phyloP scores from a whole-genome alignment of 768 basidiomycete species.

The Galerina marginata region DNA sequence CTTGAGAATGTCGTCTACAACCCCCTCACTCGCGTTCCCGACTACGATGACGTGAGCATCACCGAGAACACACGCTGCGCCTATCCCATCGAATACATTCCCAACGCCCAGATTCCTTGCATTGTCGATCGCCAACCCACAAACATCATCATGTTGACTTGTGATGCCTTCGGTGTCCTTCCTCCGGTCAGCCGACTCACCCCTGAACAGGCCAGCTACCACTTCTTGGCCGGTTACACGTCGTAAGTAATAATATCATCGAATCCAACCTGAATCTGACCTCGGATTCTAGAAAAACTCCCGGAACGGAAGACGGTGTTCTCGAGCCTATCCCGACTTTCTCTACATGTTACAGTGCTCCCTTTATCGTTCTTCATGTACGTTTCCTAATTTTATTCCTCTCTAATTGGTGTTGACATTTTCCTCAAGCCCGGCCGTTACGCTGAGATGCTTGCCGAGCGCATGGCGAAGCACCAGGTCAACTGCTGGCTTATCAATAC shows the following conservation, averaged over 20 bases:
- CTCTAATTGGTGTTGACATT: slow-evolving; percentile 7
- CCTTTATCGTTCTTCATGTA: slow-evolving; percentile 98
- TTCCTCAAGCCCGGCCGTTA: slow-evolving; percentile 81
- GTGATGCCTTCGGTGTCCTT: slow-evolving; percentile 97
- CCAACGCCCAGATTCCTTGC: slow-evolving; percentile 95
- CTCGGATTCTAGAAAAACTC: slow-evolving; percentile 73
- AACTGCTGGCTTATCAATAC: slow-evolving; percentile 99
- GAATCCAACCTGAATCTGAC: slow-evolving; percentile 23
- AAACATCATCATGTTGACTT: slow-evolving; percentile 97
- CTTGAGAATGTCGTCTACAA: slow-evolving; percentile 99
- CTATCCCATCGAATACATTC: slow-evolving; percentile 97
- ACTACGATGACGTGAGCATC: slow-evolving; percentile 96
- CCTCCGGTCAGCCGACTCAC: slow-evolving; percentile 94
- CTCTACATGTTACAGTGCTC: slow-evolving; percentile 98
- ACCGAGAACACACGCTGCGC: slow-evolving; percentile 99
- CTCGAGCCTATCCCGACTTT: slow-evolving; percentile 98
- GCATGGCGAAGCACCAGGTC: slow-evolving; percentile 88
- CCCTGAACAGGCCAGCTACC: slow-evolving; percentile 95
- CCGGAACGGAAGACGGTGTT: slow-evolving; percentile 98
- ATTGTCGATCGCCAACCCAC: slow-evolving; percentile 84
- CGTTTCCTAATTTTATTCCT: slow-evolving; percentile 26
- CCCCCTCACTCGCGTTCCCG: slow-evolving; percentile 78
- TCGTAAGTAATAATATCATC: slow-evolving; percentile 55
- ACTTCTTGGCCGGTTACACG: slow-evolving; percentile 96
- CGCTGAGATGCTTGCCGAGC: slow-evolving; percentile 94